phyloP scores from a whole-genome alignment of 192 early-diverging fungal species.

The Coemansia sp. region DNA sequence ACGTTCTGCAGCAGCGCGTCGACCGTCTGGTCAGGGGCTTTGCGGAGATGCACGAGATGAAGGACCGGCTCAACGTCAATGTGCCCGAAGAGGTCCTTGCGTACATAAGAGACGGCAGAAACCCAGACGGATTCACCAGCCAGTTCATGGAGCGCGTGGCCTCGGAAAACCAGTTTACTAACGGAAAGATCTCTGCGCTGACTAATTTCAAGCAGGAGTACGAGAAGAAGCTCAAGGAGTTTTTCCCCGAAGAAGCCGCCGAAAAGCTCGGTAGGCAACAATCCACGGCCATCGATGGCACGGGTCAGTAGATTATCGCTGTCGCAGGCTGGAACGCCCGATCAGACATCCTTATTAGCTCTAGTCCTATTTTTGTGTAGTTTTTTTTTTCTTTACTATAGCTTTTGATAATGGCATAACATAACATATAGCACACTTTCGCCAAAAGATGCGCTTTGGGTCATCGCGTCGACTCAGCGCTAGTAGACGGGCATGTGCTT shows the following conservation, averaged over 20 bases:
- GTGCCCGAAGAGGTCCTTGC: constrained; percentile 39
- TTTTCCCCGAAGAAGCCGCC: constrained; percentile 40
- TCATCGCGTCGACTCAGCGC: no score
- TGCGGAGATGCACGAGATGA: constrained; percentile 35
- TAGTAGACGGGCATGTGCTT: no score
- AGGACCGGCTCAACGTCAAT: constrained; percentile 37
- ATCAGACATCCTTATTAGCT: no score
- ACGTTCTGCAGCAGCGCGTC: constrained; percentile 42
- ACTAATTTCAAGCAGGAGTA: constrained; percentile 49
- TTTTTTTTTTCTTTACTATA: no score
- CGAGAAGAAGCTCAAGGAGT: constrained; percentile 38
- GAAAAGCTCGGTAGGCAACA: constrained; percentile 13
- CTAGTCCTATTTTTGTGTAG: no score
- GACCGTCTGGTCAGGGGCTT: constrained; percentile 36
- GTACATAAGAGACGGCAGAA: constrained; percentile 41
- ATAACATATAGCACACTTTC: no score
- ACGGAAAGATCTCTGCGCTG: constrained; percentile 50
- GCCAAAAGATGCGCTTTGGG: no score
- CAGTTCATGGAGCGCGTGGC: constrained; percentile 51
- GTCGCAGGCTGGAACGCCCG: no score
- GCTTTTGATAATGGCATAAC: no score
- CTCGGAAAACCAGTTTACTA: constrained; percentile 52
- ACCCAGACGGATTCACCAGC: constrained; percentile 53
- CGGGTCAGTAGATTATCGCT: neutral
- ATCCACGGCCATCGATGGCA: neutral